phyloP scores from a whole-genome alignment of 1,284 basidiomycete genomes.

The Trichosporon coremiiforme region DNA sequence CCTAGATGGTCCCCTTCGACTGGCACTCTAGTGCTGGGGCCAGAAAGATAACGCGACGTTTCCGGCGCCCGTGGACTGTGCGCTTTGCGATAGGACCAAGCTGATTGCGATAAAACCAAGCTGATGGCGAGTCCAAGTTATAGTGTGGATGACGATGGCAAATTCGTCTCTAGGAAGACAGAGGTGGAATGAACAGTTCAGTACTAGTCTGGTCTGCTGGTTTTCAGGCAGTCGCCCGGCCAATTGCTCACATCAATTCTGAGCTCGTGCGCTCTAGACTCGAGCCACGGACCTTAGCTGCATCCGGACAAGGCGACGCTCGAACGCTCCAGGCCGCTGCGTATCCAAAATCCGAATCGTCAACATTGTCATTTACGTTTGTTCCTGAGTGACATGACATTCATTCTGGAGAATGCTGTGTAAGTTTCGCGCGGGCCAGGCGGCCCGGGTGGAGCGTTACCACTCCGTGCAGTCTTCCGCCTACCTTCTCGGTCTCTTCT shows the following conservation, averaged over 20 bases:
- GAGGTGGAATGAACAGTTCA: not conserved
- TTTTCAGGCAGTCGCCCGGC: not conserved
- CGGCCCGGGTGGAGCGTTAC: conserved; percentile 14
- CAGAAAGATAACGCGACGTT: not conserved
- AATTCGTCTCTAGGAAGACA: not conserved
- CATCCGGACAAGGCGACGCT: not conserved
- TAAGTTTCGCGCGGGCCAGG: not conserved
- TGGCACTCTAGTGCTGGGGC: not conserved
- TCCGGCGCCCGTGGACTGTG: not conserved
- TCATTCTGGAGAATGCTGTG: conserved; percentile 16
- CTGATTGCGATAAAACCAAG: not conserved
- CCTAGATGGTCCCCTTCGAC: not conserved
- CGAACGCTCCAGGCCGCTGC: not conserved
- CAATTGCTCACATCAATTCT: not conserved
- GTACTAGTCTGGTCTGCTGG: not conserved
- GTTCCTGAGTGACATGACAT: conserved; percentile 17
- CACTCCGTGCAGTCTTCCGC: not conserved
- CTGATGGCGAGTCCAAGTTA: not conserved
- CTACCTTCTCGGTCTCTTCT: not conserved
- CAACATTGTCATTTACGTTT: conserved; percentile 15
- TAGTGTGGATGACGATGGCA: not conserved
- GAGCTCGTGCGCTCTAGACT: not conserved
- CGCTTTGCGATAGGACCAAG: not conserved
- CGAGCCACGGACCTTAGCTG: not conserved
- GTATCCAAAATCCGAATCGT: not conserved